These are phyloP conservation scores for Neospermospora avenae DNA, from an alignment of 2,329 filamentous ascomycete genomes.

Conservation along the genomic window DNA sequence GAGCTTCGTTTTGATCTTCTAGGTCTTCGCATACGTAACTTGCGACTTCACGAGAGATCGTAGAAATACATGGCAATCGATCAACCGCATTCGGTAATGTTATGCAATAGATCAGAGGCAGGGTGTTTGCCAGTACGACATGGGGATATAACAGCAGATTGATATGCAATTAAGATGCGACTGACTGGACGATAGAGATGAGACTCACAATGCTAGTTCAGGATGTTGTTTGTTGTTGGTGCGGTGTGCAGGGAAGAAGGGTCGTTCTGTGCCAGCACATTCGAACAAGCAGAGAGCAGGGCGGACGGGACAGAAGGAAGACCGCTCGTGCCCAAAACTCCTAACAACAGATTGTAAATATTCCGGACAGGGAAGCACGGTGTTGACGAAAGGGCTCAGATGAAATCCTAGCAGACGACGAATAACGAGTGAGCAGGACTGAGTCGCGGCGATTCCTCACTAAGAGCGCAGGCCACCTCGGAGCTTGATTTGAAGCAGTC, in stretches of 20 bases:
- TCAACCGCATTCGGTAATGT: slow-evolving; percentile 8
- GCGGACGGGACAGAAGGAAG: not conserved
- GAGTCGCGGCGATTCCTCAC: not conserved
- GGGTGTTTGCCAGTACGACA: slow-evolving; percentile 20
- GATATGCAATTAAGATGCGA: slow-evolving; percentile 11
- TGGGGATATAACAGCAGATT: slow-evolving; percentile 11
- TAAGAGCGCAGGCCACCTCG: not conserved
- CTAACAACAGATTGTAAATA: not conserved
- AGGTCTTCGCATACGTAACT: not conserved
- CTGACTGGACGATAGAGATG: slow-evolving; percentile 12
- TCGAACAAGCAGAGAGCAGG: slow-evolving; percentile 5
- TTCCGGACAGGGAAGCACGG: slow-evolving; percentile 1
- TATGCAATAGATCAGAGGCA: slow-evolving; percentile 15
- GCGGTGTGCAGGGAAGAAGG: slow-evolving; percentile 17
- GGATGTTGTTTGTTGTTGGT: slow-evolving; percentile 13
- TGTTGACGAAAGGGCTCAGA: not conserved
- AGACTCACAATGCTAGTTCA: slow-evolving; percentile 16
- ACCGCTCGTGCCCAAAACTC: not conserved
- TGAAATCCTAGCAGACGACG: not conserved
- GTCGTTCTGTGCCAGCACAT: slow-evolving; percentile 20
- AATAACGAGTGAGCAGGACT: not conserved
- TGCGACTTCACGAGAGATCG: slow-evolving; percentile 5
- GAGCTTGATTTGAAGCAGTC: not conserved
- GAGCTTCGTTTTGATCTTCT: slow-evolving; percentile 7
- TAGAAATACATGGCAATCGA: slow-evolving; percentile 16